Percentiles rank a stretch among this genome's conserved stretches.
phyloP scores from a whole-genome alignment of 345 rosid genomes.

The Combretum micranthum region DNA sequence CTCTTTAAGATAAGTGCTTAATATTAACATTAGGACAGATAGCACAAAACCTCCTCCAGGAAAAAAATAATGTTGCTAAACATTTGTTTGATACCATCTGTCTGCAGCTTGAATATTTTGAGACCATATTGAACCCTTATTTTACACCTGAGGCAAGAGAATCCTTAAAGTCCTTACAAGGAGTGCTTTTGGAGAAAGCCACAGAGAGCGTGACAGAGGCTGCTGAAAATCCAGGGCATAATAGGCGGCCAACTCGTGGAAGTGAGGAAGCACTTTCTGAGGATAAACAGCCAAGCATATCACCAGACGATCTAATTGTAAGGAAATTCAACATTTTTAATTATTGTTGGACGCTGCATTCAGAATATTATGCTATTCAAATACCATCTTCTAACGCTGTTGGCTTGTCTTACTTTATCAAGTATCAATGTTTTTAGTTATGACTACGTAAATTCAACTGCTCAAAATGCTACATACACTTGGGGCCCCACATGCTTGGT shows the following conservation, averaged over 20 bases:
- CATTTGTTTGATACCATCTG: too few relatives aligned
- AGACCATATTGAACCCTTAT: slow-evolving; percentile 72
- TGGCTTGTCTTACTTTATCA: too few relatives aligned
- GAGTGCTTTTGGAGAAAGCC: slow-evolving; percentile 78
- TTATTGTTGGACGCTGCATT: background rate
- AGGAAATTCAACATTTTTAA: slow-evolving; percentile 14
- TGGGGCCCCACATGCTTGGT: too few relatives aligned
- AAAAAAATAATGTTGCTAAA: too few relatives aligned
- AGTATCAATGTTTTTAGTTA: too few relatives aligned
- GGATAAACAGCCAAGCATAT: slow-evolving; percentile 68
- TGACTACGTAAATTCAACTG: too few relatives aligned
- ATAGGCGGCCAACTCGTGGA: slow-evolving; percentile 83
- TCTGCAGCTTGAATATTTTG: slow-evolving; percentile 93
- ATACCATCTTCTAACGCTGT: too few relatives aligned
- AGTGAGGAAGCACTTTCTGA: slow-evolving; percentile 85
- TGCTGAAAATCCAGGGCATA: slow-evolving; percentile 61
- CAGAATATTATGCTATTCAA: too few relatives aligned
- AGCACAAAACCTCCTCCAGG: too few relatives aligned
- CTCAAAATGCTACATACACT: too few relatives aligned
- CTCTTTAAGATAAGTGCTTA: too few relatives aligned
- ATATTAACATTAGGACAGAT: too few relatives aligned
- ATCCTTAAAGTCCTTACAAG: slow-evolving; percentile 77
- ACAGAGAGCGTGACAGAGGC: slow-evolving; percentile 63
- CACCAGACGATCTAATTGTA: slow-evolving; percentile 95
- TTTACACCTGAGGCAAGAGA: slow-evolving; percentile 75